Percentiles rank a stretch among this genome's conserved stretches.
These are phyloP conservation scores for Diplogelasinospora grovesii DNA, from an alignment of 495 filamentous ascomycete genomes.

Conservation along the genomic window DNA sequence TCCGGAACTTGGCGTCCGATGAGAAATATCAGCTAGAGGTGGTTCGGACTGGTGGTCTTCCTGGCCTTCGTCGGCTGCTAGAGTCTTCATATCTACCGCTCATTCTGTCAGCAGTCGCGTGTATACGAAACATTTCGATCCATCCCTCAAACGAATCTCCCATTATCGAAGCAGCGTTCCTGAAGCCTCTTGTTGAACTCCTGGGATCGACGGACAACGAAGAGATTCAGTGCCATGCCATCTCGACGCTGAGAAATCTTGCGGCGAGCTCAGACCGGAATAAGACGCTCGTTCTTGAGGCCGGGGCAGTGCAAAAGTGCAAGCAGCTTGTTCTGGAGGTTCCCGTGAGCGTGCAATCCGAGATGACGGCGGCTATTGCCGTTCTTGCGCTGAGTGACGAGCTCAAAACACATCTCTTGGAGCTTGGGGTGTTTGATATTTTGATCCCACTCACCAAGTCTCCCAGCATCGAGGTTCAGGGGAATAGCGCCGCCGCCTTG, in stretches of 20 bases:
- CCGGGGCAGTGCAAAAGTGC: constrained; percentile 96
- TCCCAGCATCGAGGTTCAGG: constrained; percentile 94
- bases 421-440: constrained; percentile 92
- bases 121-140: constrained; percentile 97
- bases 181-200: constrained; percentile 88
- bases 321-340: constrained; percentile 93
- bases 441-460: constrained; percentile 92
- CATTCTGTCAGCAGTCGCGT: constrained; percentile 94
- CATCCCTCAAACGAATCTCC: constrained; percentile 99
- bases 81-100: constrained; percentile 93
- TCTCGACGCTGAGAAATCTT: constrained; percentile 91
- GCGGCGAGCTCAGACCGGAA: constrained; percentile 95
- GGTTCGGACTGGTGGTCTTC: constrained; percentile 77
- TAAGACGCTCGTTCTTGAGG: constrained; percentile 92
- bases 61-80: constrained; percentile 76
- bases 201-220: constrained; percentile 95
- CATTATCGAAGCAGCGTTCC: constrained; percentile 94
- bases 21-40: constrained; percentile 99
- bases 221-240: constrained; percentile 97
- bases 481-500: constrained; percentile 92
- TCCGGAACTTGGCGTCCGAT: constrained; percentile 93
- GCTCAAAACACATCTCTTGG: constrained; percentile 84
- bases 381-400: constrained; percentile 96
- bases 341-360: constrained; percentile 89
- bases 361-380: constrained; percentile 98